Evolutionary conservation across 2,329 filamentous ascomycete species (phyloP).

Genomic region (Neonectria sp.): DNA sequence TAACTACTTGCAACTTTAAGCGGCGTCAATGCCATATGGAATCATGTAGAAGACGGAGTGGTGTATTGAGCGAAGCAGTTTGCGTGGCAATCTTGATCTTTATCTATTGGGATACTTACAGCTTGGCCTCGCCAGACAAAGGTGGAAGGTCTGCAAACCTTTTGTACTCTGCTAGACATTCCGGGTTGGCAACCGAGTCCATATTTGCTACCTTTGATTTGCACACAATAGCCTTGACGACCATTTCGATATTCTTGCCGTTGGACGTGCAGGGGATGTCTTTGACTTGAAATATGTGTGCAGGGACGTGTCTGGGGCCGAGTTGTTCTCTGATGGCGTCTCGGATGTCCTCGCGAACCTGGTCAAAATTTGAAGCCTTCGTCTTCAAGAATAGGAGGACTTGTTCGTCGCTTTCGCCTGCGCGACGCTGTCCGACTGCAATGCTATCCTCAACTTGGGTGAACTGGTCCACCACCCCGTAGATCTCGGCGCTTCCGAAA

Average conservation of each 20-base stretch:
- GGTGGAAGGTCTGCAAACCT: background rate
- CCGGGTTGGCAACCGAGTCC: background rate
- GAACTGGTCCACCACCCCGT: background rate
- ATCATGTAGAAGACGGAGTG: no score
- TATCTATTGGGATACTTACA: background rate
- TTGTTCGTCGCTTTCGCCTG: background rate
- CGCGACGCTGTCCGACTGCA: background rate
- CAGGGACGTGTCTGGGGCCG: slow-evolving; percentile 3
- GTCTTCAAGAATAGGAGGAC: background rate
- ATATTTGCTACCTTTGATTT: background rate
- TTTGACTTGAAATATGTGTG: slow-evolving; percentile 7
- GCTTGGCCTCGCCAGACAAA: background rate
- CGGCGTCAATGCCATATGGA: no score
- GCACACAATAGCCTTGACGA: slow-evolving; percentile 1
- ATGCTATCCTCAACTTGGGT: background rate
- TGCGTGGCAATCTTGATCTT: no score
- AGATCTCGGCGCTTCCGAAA: background rate
- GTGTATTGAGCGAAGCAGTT: background rate
- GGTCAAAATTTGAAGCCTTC: background rate
- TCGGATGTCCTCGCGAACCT: background rate
- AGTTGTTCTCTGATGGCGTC: background rate
- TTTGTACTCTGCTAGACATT: background rate
- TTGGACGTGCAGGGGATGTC: slow-evolving; percentile 7
- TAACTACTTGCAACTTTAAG: background rate
- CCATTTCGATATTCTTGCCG: slow-evolving; percentile 14